Evolutionary conservation across 106 monocot species (phyloP), one percentile per base, ranked within the genome.

Genomic region (Phalaenopsis aphrodite): DNA sequence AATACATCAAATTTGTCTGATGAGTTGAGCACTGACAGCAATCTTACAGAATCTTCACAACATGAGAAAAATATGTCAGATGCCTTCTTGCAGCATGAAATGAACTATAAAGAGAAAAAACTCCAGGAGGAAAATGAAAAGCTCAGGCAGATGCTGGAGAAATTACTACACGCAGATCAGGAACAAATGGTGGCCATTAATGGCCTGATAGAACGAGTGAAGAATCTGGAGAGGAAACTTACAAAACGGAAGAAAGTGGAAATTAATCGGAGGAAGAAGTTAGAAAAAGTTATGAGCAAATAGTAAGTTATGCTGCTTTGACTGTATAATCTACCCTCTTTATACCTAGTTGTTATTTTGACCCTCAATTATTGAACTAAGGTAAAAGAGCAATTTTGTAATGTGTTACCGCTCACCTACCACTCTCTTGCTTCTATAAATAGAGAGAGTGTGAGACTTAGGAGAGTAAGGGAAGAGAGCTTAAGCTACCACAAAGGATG

Each of bases 141-240:
- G 55, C 78, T 93, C 42, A 88, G 80, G 78, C 78, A 68, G 45
- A 85, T 84, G 84, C 55, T 93, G 41, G 82, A 91, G 61, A 87
- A 78, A 38, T 82, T 93, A 36, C 75, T 93, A 23, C 65, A 82
- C 1, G 79, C 87, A 1, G 93, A 89, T 7, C 85, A 83, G 17
- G 55, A 85, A 11, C 90, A 93, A 56, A 38, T 89, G 56, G 84
- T n/a, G 11, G 81, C 79, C 4, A 89, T 93, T 48, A 76, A 81
- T 6, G 76, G 75, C 10, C 82, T 93, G 19, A 90, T 77, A 46
- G 84, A 72, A 21, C 87, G 90, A 78, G 90, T 93, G 24, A 84
- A 79, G 81, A 75, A 82, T 5, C 58, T 93, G 65, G 93, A 93
- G 79, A 88, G 42, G 42, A 90, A 79, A 78, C 36, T 93, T 55